Evolutionary conservation across 2,329 filamentous ascomycete species (phyloP).

Genomic region (Calonectria ilicicola): DNA sequence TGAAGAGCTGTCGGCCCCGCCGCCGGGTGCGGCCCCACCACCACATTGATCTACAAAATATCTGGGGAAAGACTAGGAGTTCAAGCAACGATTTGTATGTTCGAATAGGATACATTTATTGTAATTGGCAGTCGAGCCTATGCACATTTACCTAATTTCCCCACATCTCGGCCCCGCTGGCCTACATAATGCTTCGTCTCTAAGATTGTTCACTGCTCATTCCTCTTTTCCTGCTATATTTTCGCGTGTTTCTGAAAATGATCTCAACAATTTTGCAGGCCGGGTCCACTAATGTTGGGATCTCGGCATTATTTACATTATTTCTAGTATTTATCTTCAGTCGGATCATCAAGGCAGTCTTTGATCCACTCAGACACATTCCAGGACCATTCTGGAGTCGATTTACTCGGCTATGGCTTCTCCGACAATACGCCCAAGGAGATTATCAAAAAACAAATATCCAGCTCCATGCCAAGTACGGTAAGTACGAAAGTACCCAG

Average conservation of each 20-base stretch:
- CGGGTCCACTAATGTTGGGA: neutral
- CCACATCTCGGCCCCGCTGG: neutral
- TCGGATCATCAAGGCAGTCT: neutral
- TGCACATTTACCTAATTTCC: neutral
- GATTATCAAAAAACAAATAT: neutral
- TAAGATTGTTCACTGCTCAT: too few species aligned
- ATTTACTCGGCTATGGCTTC: neutral
- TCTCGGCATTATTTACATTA: neutral
- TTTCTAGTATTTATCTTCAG: neutral
- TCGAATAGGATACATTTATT: neutral
- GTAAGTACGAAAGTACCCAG: neutral
- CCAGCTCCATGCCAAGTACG: neutral
- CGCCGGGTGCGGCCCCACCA: neutral
- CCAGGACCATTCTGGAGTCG: neutral
- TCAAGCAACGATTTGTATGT: neutral
- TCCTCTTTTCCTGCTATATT: neutral
- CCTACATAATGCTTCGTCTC: neutral
- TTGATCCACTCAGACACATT: neutral
- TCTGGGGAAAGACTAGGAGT: neutral
- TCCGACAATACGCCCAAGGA: neutral
- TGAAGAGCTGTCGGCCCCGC: neutral
- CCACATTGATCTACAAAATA: neutral
- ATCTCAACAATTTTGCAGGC: neutral
- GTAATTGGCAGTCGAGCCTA: neutral
- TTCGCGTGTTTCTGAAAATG: neutral